Evolutionary conservation across 768 basidiomycete species (phyloP), one percentile per base, ranked within the genome.

Genomic region (Phanerochaete sordida): DNA sequence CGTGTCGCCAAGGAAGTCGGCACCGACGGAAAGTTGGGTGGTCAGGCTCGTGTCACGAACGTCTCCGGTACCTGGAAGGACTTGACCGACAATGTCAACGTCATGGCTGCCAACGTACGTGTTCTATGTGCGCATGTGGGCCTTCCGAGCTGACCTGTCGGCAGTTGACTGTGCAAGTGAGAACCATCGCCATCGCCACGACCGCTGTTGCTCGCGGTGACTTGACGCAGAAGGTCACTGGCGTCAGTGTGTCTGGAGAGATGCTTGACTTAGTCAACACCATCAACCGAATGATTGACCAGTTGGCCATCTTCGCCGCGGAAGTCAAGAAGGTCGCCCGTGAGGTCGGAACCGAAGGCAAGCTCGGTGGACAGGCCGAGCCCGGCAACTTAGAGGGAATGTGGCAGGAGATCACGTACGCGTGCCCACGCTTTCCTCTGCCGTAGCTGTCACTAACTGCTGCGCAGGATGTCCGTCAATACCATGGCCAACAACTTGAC

Each of bases 331-430:
- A 96, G 69, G 96, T 99, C 56, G 97, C 97, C 1, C 79, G 94
- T 33, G 95, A 99, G 73, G 96, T 99, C 69, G 96, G 96, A 48
- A 98, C 96, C 15, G 95, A 98, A 69, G 96, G 97, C n/a, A 98
- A 98, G 75, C 79, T 98, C 5, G 96, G 97, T 65, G 97, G 96
- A 0, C 95, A 97, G 69, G 97, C 97, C 3, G 93, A 98, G 72
- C 93, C 98, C 8, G 94, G 93, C 60, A 93, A 95, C 59, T 91
- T 98, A 6, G 93, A 98, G 70, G 97, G 97, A 39, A 95, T 94
- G 33, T 99, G 97, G 97, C 92, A 95, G 68, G 95, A 96, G 72
- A 98, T 99, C 72, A 98, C 95, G 91, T 95, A 71, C 58, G 91
- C 82, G 21, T 31, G 49, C 16, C 39, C 28, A 24, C 16, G 7